These are phyloP conservation scores for Hydrangea macrophylla DNA, from an alignment of 148 eudicot genomes.

Conservation along the genomic window DNA sequence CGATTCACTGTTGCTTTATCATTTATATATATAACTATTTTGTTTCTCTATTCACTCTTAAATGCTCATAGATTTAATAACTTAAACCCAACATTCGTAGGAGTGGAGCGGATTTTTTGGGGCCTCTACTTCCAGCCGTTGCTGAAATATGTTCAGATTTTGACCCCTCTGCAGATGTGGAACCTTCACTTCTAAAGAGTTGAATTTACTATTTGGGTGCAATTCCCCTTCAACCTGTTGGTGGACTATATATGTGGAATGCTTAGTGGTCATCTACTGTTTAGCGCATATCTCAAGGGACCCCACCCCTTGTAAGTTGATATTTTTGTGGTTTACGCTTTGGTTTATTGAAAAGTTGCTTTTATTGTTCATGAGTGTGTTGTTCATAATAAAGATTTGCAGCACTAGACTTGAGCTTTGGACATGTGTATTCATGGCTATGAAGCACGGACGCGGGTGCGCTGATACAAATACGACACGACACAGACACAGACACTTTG, in stretches of 20 bases:
- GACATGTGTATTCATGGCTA: too few relatives aligned
- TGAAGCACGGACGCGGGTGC: too few relatives aligned
- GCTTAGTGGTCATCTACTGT: constrained; percentile 87
- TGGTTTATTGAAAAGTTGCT: too few relatives aligned
- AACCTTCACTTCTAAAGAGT: constrained; percentile 85
- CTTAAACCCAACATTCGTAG: constrained; percentile 38
- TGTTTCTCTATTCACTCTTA: neutral
- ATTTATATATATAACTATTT: neutral
- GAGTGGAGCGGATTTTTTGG: constrained; percentile 99
- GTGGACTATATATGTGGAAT: constrained; percentile 97
- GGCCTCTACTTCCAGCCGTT: constrained; percentile 95
- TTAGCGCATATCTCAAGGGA: constrained; percentile 89
- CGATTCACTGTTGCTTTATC: neutral
- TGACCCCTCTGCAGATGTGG: constrained; percentile 75
- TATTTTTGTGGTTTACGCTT: too few relatives aligned
- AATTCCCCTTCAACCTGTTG: constrained; percentile 88
- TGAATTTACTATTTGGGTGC: constrained; percentile 67
- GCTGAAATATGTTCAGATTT: constrained; percentile 98
- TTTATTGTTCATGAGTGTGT: too few relatives aligned
- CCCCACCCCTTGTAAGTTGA: constrained; percentile 96
- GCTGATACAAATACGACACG: too few relatives aligned
- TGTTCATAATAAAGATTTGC: too few relatives aligned
- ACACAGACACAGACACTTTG: too few relatives aligned
- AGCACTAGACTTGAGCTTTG: too few relatives aligned
- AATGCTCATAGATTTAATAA: neutral